A percentile compares a stretch with the other conserved stretches of the same genome.
These are phyloP conservation scores for Gastrolobium bilobum DNA, from an alignment of 306 rosid species.

Conservation along the genomic window DNA sequence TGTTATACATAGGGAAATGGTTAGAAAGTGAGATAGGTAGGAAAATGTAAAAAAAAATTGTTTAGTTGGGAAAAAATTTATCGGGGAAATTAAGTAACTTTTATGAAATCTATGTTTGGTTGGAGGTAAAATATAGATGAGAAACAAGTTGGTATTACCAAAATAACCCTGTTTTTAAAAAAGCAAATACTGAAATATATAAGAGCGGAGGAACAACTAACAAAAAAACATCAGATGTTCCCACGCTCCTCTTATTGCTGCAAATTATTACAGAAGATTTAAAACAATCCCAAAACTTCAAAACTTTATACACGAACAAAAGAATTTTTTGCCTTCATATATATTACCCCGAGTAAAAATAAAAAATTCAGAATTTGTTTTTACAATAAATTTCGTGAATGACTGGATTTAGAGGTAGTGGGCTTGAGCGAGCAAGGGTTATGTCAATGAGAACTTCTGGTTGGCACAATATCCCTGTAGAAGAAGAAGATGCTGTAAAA, in stretches of 20 bases:
- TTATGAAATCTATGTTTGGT: too few relatives aligned
- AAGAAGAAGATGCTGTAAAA: conserved; percentile 71
- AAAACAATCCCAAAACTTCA: conserved; percentile 28
- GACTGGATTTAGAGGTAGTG: conserved; percentile 91
- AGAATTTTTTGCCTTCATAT: not conserved
- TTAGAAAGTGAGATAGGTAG: too few relatives aligned
- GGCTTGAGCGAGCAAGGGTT: conserved; percentile 71
- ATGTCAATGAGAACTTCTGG: conserved; percentile 72
- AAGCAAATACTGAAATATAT: not conserved
- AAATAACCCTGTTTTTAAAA: not conserved
- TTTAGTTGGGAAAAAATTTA: too few relatives aligned
- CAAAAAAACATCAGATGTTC: conserved; percentile 28
- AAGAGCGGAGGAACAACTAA: conserved; percentile 5
- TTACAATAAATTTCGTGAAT: too few relatives aligned
- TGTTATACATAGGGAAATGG: too few relatives aligned
- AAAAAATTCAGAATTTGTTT: not conserved
- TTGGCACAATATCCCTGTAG: conserved; percentile 67
- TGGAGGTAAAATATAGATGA: too few relatives aligned
- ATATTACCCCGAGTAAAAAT: not conserved
- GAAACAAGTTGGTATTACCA: too few relatives aligned
- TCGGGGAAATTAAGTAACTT: too few relatives aligned
- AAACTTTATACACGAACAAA: conserved; percentile 4
- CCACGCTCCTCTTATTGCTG: not conserved
- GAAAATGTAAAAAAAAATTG: too few relatives aligned
- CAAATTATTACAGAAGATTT: not conserved